phyloP scores from a whole-genome alignment of 345 rosid genomes.

The Eucalyptus tenuipes region DNA sequence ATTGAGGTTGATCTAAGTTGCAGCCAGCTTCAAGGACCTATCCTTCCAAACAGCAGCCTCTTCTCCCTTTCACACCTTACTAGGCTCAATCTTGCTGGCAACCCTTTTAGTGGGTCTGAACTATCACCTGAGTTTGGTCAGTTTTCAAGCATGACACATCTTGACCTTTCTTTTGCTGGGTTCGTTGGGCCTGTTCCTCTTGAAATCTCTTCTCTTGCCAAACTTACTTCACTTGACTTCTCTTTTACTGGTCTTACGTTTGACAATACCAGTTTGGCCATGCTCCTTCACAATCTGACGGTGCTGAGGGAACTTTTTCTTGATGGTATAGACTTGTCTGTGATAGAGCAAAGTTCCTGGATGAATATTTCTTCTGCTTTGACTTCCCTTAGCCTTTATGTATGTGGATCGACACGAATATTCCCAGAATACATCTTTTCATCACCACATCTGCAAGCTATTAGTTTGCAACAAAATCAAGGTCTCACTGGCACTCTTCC shows the following conservation, averaged over 20 bases:
- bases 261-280: background rate
- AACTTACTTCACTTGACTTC: constrained; percentile 5
- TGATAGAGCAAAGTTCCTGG: background rate
- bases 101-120: background rate
- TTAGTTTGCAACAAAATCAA: background rate
- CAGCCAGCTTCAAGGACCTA: background rate
- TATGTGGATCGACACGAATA: background rate
- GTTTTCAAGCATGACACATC: background rate
- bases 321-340: background rate
- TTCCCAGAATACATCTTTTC: background rate
- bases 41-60: background rate
- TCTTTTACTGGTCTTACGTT: background rate
- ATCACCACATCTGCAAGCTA: background rate
- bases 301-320: background rate
- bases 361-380: background rate
- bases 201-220: background rate
- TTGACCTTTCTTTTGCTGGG: background rate
- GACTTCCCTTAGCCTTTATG: background rate
- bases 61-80: background rate
- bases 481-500: background rate
- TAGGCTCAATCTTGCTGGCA: background rate
- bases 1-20: background rate
- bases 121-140: background rate
- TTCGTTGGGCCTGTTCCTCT: background rate
- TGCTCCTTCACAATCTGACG: background rate